Evolutionary conservation across 2,329 filamentous ascomycete genomes (phyloP), one percentile per base, ranked within the genome.

Genomic region (Byssoonygena ceratinophila): DNA sequence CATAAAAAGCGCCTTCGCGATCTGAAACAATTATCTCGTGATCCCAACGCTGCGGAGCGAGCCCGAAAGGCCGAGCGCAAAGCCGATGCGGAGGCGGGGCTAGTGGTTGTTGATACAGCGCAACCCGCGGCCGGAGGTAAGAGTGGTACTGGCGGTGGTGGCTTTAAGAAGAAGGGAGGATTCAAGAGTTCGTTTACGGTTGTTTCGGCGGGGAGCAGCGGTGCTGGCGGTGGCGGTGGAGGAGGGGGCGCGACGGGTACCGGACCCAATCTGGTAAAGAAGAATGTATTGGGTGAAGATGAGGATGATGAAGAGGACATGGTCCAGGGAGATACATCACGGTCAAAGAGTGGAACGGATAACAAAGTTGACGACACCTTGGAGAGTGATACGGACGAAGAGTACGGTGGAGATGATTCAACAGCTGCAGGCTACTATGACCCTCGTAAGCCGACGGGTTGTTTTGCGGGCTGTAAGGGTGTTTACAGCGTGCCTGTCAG

Each of bases 141-240:
- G 40, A 55, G 59, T 14, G 55, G 61, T n/a, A 70, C 71, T 0
- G 58, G 59, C 7, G 61, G 62, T 14, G 66, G 65, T 18, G 69
- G 70, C 0, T 89, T 89, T 64, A 89, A 90, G 70, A 89, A 90
- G 70, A 92, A 91, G 64, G 83, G 84, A 1, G 87, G 86, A 0
- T 90, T 90, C 67, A 90, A 87, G 69, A 84, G 82, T 61, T 84
- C 85, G 1, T 86, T 89, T 71, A 77, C 77, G 3, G 71, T 79
- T 1, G 75, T 75, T 1, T 75, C 74, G 23, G 66, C 62, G n/a
- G 59, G 61, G 1, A 58, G 49, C n/a, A 29, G 7, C 23, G 22
- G 49, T 14, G 58, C 56, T 5, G 56, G 64, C 1, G 22, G 49
- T 14, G 58, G 56, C 6, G 56, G 64, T 1, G 50, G 52, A 6